Percentiles rank a stretch among this genome's conserved stretches.
phyloP scores from a whole-genome alignment of 495 filamentous ascomycete species.

The Daldinia childiae region DNA sequence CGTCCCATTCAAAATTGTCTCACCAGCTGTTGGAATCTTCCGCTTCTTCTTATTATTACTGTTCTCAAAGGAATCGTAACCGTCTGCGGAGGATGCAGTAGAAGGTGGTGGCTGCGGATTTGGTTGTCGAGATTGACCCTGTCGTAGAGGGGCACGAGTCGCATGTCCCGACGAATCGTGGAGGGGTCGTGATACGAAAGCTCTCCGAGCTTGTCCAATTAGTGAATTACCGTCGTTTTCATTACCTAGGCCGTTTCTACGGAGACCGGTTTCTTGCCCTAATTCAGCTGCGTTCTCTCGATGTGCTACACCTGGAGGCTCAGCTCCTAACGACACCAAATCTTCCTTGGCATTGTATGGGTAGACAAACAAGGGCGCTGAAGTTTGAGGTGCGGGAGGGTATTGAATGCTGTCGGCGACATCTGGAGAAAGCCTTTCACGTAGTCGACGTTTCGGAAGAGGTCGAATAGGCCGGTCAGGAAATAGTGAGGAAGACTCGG shows the following conservation, averaged over 20 bases:
- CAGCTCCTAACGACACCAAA: slow-evolving; percentile 32
- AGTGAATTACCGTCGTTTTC: slow-evolving; percentile 55
- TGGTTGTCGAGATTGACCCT: slow-evolving; percentile 50
- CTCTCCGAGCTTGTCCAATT: slow-evolving; percentile 41
- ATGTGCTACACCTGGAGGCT: slow-evolving; percentile 29
- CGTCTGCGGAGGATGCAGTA: slow-evolving; percentile 72
- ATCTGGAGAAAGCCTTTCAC: slow-evolving; percentile 84
- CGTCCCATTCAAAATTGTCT: slow-evolving; percentile 60
- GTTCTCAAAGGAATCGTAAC: slow-evolving; percentile 97
- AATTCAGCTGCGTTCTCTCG: slow-evolving; percentile 49
- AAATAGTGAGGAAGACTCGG: slow-evolving; percentile 80
- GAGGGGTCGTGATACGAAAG: slow-evolving; percentile 38
- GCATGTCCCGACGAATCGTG: slow-evolving; percentile 42
- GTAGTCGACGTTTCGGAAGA: slow-evolving; percentile 84
- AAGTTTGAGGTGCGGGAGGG: slow-evolving; percentile 72
- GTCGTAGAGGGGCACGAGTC: slow-evolving; percentile 39
- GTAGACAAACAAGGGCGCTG: slow-evolving; percentile 79
- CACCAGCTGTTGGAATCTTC: slow-evolving; percentile 92
- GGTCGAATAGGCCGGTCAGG: slow-evolving; percentile 93
- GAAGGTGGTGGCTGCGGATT: slow-evolving; percentile 59
- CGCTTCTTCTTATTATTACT: slow-evolving; percentile 99
- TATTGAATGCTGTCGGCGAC: slow-evolving; percentile 84
- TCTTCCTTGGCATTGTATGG: slow-evolving; percentile 63
- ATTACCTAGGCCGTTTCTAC: slow-evolving; percentile 44
- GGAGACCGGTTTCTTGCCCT: slow-evolving; percentile 39